phyloP scores from a whole-genome alignment of 768 basidiomycete species.

The Russula compacta region DNA sequence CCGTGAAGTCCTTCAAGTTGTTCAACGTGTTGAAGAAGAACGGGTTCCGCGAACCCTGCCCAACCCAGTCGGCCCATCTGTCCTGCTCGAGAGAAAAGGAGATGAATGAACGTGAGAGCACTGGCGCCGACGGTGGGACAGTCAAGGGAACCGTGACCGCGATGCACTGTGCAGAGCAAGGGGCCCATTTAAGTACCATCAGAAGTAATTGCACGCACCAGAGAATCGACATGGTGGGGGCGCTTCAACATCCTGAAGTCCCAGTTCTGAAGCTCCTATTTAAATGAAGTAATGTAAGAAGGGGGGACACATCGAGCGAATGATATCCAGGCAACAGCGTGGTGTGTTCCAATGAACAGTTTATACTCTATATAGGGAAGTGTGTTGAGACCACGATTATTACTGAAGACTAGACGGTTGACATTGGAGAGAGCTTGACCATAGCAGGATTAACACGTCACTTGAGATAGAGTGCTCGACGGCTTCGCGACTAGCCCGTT shows the following conservation, averaged over 20 bases:
- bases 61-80: slow-evolving; percentile 60
- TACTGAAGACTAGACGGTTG: no score
- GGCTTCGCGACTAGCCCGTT: no score
- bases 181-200: not conserved
- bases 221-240: not conserved
- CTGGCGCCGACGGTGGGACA: not conserved
- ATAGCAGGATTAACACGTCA: no score
- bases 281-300: not conserved
- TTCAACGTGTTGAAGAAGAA: slow-evolving; percentile 54
- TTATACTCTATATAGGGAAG: no score
- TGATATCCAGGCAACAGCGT: not conserved
- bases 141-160: slow-evolving; percentile 6
- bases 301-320: not conserved
- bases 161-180: not conserved
- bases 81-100: slow-evolving; percentile 67
- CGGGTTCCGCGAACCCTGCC: slow-evolving; percentile 39
- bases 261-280: not conserved
- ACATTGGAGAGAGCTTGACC: no score
- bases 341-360: no score
- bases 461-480: no score
- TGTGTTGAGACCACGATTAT: no score
- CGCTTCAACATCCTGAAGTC: not conserved
- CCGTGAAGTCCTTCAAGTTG: slow-evolving; percentile 45
- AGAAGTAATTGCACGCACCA: not conserved
- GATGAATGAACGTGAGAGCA: slow-evolving; percentile 27